Conservation (phyloP, 441 rosid species). For the Melastoma candidum region DNA sequence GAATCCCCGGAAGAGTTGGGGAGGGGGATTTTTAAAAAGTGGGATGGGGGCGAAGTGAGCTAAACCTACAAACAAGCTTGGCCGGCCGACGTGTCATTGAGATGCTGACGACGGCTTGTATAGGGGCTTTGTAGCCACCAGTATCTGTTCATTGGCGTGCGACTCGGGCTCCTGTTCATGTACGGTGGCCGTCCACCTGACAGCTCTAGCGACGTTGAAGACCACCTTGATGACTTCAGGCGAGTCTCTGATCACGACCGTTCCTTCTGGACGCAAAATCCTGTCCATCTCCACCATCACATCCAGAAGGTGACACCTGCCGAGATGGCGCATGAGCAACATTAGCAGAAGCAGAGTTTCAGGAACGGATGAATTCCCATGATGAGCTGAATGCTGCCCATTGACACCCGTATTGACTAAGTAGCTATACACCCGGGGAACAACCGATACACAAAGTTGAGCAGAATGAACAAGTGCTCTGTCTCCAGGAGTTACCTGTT, state of each 20-base stretch:
- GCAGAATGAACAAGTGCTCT: conserved; percentile 3
- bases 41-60: no score
- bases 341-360: no score
- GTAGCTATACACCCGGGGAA: no score
- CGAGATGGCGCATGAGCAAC: conserved; percentile 12
- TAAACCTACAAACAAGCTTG: no score
- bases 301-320: conserved; percentile 88
- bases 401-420: no score
- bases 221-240: conserved; percentile 82
- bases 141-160: conserved; percentile 63
- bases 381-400: no score
- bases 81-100: conserved; percentile 18
- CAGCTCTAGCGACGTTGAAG: conserved; percentile 49
- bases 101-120: conserved; percentile 55
- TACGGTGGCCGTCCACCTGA: conserved; percentile 54
- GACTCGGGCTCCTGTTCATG: conserved; percentile 85
- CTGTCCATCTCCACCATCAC: conserved; percentile 92
- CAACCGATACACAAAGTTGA: no score
- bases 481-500: conserved; percentile 36
- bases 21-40: no score
- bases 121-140: conserved; percentile 63
- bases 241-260: conserved; percentile 67
- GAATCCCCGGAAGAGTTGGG: no score
- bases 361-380: no score
- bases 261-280: conserved; percentile 83